A percentile compares a stretch with the other conserved stretches of the same genome.
Conservation (phyloP, 805 yeast genomes). For the Sugiyamaella valdiviana region DNA sequence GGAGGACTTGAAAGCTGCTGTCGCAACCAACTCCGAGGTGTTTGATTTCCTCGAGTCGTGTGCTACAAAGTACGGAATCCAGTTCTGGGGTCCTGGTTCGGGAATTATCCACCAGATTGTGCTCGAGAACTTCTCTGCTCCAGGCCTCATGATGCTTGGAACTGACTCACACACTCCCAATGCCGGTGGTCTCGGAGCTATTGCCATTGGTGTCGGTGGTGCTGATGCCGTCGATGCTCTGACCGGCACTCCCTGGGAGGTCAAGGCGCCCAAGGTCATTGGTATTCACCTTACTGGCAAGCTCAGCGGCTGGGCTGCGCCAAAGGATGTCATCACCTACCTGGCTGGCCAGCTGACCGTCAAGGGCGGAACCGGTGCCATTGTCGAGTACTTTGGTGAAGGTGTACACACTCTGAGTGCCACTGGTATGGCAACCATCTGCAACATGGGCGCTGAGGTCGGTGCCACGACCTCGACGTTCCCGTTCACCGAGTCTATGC, state of each 20-base stretch:
- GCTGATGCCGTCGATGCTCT: conserved; percentile 99
- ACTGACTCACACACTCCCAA: conserved; percentile 99
- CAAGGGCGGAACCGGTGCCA: conserved; percentile 96
- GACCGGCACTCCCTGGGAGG: conserved; percentile 97
- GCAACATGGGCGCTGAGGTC: conserved; percentile 99
- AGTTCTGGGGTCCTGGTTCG: conserved; percentile 99
- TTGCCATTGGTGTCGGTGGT: conserved; percentile 99
- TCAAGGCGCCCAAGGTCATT: conserved; percentile 90
- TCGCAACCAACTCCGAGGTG: conserved; percentile 85
- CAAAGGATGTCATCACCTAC: conserved; percentile 91
- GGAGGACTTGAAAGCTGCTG: conserved; percentile 71
- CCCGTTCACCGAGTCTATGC: conserved; percentile 85
- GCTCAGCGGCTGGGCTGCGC: conserved; percentile 91
- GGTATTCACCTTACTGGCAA: conserved; percentile 92
- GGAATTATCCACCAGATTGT: conserved; percentile 98
- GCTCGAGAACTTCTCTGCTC: conserved; percentile 91
- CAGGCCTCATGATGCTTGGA: conserved; percentile 95
- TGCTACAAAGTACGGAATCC: conserved; percentile 91
- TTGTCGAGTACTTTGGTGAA: conserved; percentile 94
- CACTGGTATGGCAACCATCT: conserved; percentile 99
- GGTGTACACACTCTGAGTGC: conserved; percentile 86
- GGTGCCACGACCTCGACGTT: conserved; percentile 98
- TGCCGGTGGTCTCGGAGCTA: conserved; percentile 98
- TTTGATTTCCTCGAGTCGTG: conserved; percentile 90
- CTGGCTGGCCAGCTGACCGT: conserved; percentile 91